phyloP scores from a whole-genome alignment of 192 early-diverging fungal genomes.

The Backusella liffmaniae region DNA sequence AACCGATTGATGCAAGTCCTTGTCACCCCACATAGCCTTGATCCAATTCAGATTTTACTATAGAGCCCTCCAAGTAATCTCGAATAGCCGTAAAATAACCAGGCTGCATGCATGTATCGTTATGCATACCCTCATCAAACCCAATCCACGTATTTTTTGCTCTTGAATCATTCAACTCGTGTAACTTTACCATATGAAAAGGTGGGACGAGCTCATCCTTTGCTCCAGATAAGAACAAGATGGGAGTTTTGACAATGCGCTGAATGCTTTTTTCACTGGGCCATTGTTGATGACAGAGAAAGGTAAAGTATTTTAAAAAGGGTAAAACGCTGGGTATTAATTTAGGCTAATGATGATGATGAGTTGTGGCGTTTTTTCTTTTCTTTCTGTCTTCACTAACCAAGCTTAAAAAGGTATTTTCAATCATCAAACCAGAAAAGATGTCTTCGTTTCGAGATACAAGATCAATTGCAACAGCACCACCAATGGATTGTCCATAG shows the following conservation, averaged over 20 bases:
- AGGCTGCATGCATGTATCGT: slow-evolving; percentile 74
- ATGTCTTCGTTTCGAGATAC: slow-evolving; percentile 74
- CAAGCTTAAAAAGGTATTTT: slow-evolving; percentile 92
- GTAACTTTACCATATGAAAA: slow-evolving; percentile 79
- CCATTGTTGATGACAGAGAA: slow-evolving; percentile 91
- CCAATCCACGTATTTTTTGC: slow-evolving; percentile 48
- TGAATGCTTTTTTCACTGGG: slow-evolving; percentile 71
- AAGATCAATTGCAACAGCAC: slow-evolving; percentile 90
- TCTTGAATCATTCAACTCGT: slow-evolving; percentile 55
- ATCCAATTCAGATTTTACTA: slow-evolving; percentile 4
- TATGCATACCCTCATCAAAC: slow-evolving; percentile 87
- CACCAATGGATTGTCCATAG: slow-evolving; percentile 96
- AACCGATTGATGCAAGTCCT: background rate
- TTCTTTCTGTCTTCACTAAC: slow-evolving; percentile 38
- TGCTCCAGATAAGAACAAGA: slow-evolving; percentile 78
- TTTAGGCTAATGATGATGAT: slow-evolving; percentile 56
- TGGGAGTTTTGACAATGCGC: slow-evolving; percentile 63
- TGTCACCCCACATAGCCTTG: background rate
- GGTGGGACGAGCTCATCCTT: slow-evolving; percentile 90
- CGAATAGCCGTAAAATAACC: slow-evolving; percentile 19
- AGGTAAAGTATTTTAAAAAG: slow-evolving; percentile 66
- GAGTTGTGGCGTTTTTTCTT: background rate
- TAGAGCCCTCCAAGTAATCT: background rate
- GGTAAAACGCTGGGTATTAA: slow-evolving; percentile 87
- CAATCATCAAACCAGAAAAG: slow-evolving; percentile 83